phyloP scores from a whole-genome alignment of 176 grass and related monocot genomes.

The Rhipidocladum racemiflorum region DNA sequence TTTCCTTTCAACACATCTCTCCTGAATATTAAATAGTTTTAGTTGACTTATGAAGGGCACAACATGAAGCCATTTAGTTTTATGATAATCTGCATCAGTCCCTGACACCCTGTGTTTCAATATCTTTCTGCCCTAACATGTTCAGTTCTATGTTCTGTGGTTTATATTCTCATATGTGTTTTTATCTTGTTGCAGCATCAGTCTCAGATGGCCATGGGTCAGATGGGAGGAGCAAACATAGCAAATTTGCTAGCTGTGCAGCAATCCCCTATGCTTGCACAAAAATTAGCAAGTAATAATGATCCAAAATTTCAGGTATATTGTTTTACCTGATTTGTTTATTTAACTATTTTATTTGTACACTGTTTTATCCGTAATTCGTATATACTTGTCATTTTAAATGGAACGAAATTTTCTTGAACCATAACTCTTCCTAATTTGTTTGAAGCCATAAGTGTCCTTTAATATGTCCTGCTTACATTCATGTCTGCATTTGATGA shows the following conservation, averaged over 20 bases:
- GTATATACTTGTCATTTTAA: background rate
- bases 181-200: constrained; percentile 58
- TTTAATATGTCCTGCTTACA: background rate
- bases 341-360: constrained; percentile 24
- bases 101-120: background rate
- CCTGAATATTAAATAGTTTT: background rate
- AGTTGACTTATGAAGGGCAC: background rate
- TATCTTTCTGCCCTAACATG: constrained; percentile 23
- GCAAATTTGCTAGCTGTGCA: constrained; percentile 77
- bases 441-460: background rate
- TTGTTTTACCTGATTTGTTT: constrained; percentile 13
- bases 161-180: constrained; percentile 16
- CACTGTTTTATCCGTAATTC: background rate
- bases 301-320: constrained; percentile 98
- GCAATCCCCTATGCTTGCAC: constrained; percentile 92
- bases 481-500: constrained; percentile 8
- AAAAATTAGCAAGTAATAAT: constrained; percentile 79
- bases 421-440: constrained; percentile 23
- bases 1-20: background rate
- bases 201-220: constrained; percentile 74
- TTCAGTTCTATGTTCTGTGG: constrained; percentile 15
- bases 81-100: background rate
- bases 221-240: constrained; percentile 56
- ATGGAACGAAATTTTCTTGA: constrained; percentile 23
- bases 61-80: constrained; percentile 11